Evolutionary conservation across 2,329 filamentous ascomycete genomes (phyloP).

Genomic region (Aspergillus fischeri): DNA sequence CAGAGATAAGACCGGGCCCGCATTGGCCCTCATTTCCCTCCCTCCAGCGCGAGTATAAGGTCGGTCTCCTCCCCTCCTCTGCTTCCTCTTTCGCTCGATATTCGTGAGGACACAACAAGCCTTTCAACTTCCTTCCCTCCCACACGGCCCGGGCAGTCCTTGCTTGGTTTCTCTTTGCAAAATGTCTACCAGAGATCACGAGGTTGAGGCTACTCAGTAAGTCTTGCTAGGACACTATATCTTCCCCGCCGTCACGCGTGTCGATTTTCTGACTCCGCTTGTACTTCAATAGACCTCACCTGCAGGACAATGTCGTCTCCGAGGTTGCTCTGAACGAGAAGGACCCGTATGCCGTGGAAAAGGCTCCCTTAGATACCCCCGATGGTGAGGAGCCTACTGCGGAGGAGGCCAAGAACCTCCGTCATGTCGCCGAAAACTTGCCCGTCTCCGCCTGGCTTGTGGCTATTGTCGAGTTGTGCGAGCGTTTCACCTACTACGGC

Average conservation of each 20-base stretch:
- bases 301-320: constrained; percentile 13
- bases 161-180: constrained; percentile 9
- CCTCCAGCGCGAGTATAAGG: constrained; percentile 24
- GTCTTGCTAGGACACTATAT: constrained; percentile 5
- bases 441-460: constrained; percentile 55
- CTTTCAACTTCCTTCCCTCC: not conserved
- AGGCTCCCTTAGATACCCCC: constrained; percentile 27
- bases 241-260: not conserved
- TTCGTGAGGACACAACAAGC: constrained; percentile 8
- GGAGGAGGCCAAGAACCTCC: constrained; percentile 48
- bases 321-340: constrained; percentile 23
- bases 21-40: constrained; percentile 51
- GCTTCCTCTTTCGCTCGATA: constrained; percentile 7
- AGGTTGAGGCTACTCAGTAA: constrained; percentile 27
- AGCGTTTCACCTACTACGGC: constrained; percentile 59
- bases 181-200: constrained; percentile 25
- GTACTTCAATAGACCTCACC: constrained; percentile 10
- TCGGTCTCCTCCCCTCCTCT: constrained; percentile 11
- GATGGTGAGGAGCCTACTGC: constrained; percentile 53
- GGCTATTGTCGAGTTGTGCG: constrained; percentile 53
- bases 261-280: not conserved
- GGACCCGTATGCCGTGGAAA: constrained; percentile 25
- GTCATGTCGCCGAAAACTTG: constrained; percentile 53
- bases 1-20: constrained; percentile 75
- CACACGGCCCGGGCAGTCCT: constrained; percentile 2